Evolutionary conservation across 352 stramenopile species (phyloP).

Genomic region (Pythium phragmiticola): DNA sequence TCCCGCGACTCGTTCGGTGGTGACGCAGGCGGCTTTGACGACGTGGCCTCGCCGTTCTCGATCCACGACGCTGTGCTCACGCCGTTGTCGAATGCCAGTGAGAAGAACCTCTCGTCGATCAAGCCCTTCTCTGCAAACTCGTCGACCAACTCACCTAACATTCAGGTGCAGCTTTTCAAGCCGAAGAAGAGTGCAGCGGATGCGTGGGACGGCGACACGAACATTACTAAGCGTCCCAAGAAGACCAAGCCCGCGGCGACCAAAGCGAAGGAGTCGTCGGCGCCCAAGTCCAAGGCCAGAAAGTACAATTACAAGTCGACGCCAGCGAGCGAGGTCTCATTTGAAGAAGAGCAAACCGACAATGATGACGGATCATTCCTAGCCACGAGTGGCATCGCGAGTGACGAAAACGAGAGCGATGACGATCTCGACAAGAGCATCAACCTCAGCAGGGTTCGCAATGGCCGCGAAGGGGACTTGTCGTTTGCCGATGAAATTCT

Average conservation of each 20-base stretch:
- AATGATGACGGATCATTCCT: slow-evolving; percentile 65
- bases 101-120: slow-evolving; percentile 58
- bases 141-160: slow-evolving; percentile 36
- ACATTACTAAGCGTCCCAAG: slow-evolving; percentile 28
- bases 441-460: slow-evolving; percentile 18
- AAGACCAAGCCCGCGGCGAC: slow-evolving; percentile 29
- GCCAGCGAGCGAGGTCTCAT: slow-evolving; percentile 45
- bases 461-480: slow-evolving; percentile 25
- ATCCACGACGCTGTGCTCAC: slow-evolving; percentile 61
- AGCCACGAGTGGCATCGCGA: slow-evolving; percentile 39
- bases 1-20: slow-evolving; percentile 36
- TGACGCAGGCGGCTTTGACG: slow-evolving; percentile 31
- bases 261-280: slow-evolving; percentile 27
- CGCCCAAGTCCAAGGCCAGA: slow-evolving; percentile 31
- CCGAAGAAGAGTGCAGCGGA: slow-evolving; percentile 34
- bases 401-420: slow-evolving; percentile 54
- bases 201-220: slow-evolving; percentile 28
- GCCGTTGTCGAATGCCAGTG: slow-evolving; percentile 67
- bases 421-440: slow-evolving; percentile 33
- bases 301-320: slow-evolving; percentile 55
- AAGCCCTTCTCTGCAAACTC: slow-evolving; percentile 44
- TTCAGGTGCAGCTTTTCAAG: slow-evolving; percentile 59
- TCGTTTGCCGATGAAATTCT: slow-evolving; percentile 55
- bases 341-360: slow-evolving; percentile 49
- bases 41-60: slow-evolving; percentile 53